phyloP scores from a whole-genome alignment of 768 basidiomycete genomes.

The Pulveroboletus sp. region DNA sequence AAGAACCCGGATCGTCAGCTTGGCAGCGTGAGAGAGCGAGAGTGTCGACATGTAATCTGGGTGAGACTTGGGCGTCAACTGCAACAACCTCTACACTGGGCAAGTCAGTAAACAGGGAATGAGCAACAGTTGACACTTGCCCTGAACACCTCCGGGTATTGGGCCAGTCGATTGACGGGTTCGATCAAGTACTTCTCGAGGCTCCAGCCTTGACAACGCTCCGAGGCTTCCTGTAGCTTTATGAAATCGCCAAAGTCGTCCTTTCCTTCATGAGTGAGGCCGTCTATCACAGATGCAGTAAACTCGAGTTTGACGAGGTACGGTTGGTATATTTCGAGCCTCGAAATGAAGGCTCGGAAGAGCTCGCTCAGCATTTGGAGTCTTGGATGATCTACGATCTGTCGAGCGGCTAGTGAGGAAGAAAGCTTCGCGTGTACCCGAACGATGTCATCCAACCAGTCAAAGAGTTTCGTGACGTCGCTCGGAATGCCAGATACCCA shows the following conservation, averaged over 20 bases:
- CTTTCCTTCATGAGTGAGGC: slow-evolving; percentile 43
- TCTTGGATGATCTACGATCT: slow-evolving; percentile 40
- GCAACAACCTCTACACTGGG: slow-evolving; percentile 56
- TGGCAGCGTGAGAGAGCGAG: slow-evolving; percentile 62
- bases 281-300: slow-evolving; percentile 51
- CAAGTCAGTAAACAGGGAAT: slow-evolving; percentile 3
- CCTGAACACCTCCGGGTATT: slow-evolving; percentile 70
- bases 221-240: slow-evolving; percentile 54
- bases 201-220: slow-evolving; percentile 58
- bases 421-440: slow-evolving; percentile 70
- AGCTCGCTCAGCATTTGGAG: slow-evolving; percentile 56
- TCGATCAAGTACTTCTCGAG: slow-evolving; percentile 70
- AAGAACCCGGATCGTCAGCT: slow-evolving; percentile 72
- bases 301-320: slow-evolving; percentile 74
- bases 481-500: slow-evolving; percentile 84
- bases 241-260: slow-evolving; percentile 88
- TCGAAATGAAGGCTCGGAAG: slow-evolving; percentile 58
- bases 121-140: slow-evolving; percentile 41
- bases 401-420: slow-evolving; percentile 42
- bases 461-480: slow-evolving; percentile 69
- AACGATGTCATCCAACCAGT: slow-evolving; percentile 87
- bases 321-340: slow-evolving; percentile 81
- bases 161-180: slow-evolving; percentile 69
- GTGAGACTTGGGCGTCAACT: slow-evolving; percentile 67
- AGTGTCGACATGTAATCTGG: slow-evolving; percentile 69